phyloP scores from a whole-genome alignment of 129 eudicot genomes.

The Escallonia herrerae region DNA sequence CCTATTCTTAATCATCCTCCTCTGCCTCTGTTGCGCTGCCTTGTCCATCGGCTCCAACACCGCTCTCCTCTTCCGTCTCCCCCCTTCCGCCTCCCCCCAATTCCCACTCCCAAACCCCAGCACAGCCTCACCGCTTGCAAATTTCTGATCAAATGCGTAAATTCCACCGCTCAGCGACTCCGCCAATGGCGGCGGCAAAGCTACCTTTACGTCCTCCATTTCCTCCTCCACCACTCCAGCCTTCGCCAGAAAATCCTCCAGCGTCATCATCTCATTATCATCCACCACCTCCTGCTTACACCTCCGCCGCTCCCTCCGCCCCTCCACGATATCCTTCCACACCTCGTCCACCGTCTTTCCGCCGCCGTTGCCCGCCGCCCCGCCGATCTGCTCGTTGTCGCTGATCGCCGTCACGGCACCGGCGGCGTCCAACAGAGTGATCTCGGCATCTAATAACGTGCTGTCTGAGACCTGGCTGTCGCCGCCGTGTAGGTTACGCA shows the following conservation, averaged over 20 bases:
- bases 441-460: slow-evolving; percentile 33
- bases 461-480: slow-evolving; percentile 1
- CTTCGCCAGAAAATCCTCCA: slow-evolving; percentile 75
- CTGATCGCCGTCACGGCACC: slow-evolving; percentile 35
- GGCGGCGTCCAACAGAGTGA: slow-evolving; percentile 37
- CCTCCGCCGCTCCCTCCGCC: slow-evolving; percentile 28
- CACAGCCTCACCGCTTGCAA: slow-evolving; percentile 22
- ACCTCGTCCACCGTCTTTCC: slow-evolving; percentile 69
- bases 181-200: slow-evolving; percentile 3
- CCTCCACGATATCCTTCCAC: slow-evolving; percentile 73
- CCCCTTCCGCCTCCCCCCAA: slow-evolving; percentile 27
- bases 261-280: slow-evolving; percentile 71
- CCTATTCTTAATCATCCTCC: slow-evolving; percentile 95
- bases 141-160: slow-evolving; percentile 17
- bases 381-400: slow-evolving; percentile 12
- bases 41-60: slow-evolving; percentile 70
- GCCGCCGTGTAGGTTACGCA: slow-evolving; percentile 14
- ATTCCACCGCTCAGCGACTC: slow-evolving; percentile 35
- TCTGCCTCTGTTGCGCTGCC: slow-evolving; percentile 81
- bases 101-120: slow-evolving; percentile 32
- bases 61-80: slow-evolving; percentile 58
- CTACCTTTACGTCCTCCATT: slow-evolving; percentile 51
- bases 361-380: slow-evolving; percentile 6
- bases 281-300: slow-evolving; percentile 52
- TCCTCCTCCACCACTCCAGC: slow-evolving; percentile 64